A percentile compares a stretch with the other conserved stretches of the same genome.
Evolutionary conservation across 177 flowering plant species (phyloP).

Genomic region (Vitis hybrid): DNA sequence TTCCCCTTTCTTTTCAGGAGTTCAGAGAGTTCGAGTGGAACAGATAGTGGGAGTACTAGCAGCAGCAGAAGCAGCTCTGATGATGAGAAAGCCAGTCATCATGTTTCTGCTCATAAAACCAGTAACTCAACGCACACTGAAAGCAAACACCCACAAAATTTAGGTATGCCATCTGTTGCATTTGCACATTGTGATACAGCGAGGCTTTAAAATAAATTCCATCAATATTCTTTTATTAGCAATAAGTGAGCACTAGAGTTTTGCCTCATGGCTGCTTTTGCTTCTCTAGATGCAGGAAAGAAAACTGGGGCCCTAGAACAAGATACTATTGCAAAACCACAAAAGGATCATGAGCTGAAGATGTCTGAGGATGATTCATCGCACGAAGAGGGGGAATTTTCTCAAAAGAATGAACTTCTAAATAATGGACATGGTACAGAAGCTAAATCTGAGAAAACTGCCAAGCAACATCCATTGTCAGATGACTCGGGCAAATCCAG

Average conservation of each 20-base stretch:
- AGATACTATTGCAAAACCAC: constrained; percentile 19
- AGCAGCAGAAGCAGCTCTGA: constrained; percentile 59
- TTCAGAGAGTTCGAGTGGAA: constrained; percentile 47
- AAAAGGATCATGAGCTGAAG: constrained; percentile 27
- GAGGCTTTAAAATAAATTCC: neutral
- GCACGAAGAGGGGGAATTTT: constrained; percentile 60
- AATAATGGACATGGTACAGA: constrained; percentile 47
- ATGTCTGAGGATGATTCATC: constrained; percentile 28
- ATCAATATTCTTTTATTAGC: neutral
- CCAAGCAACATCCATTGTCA: constrained; percentile 26
- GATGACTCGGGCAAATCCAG: constrained; percentile 59
- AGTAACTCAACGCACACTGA: constrained; percentile 19
- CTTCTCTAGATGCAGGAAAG: constrained; percentile 24
- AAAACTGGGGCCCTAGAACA: constrained; percentile 21
- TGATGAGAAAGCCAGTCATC: constrained; percentile 37
- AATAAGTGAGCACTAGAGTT: neutral
- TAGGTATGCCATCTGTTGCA: constrained; percentile 25
- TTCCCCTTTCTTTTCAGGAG: constrained; percentile 34
- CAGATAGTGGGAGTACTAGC: constrained; percentile 45
- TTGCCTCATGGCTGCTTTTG: constrained; percentile 1
- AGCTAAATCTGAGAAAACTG: constrained; percentile 26
- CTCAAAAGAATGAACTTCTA: constrained; percentile 30
- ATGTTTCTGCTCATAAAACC: constrained; percentile 32
- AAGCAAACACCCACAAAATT: constrained; percentile 19
- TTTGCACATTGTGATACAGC: neutral